These are phyloP conservation scores for Pichia sp. DNA, from an alignment of 1,139 yeast species.

Conservation along the genomic window DNA sequence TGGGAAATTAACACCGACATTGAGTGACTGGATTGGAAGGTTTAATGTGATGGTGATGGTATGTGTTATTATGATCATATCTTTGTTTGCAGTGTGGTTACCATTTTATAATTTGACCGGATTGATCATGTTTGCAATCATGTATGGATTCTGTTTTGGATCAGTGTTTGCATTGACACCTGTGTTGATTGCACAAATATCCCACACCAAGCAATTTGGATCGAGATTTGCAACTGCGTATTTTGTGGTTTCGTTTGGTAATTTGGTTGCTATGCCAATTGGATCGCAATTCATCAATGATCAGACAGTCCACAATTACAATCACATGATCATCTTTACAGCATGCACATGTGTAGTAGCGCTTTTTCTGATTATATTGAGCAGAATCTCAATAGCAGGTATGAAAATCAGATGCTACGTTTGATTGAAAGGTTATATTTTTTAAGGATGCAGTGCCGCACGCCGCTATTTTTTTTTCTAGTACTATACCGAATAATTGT, in stretches of 20 bases:
- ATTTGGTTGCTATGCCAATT: slow-evolving; percentile 44
- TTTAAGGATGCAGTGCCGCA: no score
- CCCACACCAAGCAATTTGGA: slow-evolving; percentile 58
- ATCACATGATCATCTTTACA: slow-evolving; percentile 29
- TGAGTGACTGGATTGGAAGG: slow-evolving; percentile 43
- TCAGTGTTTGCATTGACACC: slow-evolving; percentile 21
- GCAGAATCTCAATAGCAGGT: slow-evolving; percentile 33
- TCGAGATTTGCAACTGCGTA: slow-evolving; percentile 64
- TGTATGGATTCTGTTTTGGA: slow-evolving; percentile 31
- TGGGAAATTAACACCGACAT: slow-evolving; percentile 41
- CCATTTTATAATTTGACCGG: slow-evolving; percentile 31
- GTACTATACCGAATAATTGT: no score
- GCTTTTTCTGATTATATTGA: slow-evolving; percentile 21
- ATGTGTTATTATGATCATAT: slow-evolving; percentile 23
- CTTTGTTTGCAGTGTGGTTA: slow-evolving; percentile 38
- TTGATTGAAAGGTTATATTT: not conserved
- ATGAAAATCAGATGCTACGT: slow-evolving; percentile 3
- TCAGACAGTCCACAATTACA: slow-evolving; percentile 22
- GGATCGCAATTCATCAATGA: slow-evolving; percentile 43
- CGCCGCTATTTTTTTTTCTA: no score
- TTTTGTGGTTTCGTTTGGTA: slow-evolving; percentile 52
- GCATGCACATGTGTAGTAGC: slow-evolving; percentile 27
- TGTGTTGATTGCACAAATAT: slow-evolving; percentile 51
- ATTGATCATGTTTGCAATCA: slow-evolving; percentile 30
- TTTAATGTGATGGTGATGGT: slow-evolving; percentile 41